Conservation (phyloP, 1,284 basidiomycete species). For the Ganoderma sp. region DNA sequence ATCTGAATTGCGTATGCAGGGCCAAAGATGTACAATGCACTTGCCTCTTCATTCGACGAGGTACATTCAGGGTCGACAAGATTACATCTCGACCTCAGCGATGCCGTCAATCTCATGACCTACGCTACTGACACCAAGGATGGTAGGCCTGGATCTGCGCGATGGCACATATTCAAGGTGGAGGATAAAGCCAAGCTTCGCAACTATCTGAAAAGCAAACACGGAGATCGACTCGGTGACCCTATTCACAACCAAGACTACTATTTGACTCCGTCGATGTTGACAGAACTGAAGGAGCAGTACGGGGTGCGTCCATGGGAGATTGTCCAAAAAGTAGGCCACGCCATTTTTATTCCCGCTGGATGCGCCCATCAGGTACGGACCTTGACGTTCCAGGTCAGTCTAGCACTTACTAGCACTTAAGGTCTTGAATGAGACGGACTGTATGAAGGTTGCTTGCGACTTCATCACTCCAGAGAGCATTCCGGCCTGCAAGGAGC, state of each 20-base stretch:
- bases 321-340: neutral
- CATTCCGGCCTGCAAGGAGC: neutral
- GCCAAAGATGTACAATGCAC: neutral
- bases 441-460: neutral
- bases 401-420: too few relatives aligned
- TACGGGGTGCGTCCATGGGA: neutral
- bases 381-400: too few relatives aligned
- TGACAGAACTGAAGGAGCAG: neutral
- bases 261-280: neutral
- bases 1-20: too few relatives aligned
- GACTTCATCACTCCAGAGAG: neutral
- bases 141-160: neutral
- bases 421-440: neutral
- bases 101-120: neutral
- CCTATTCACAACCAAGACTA: neutral
- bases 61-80: neutral
- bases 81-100: neutral
- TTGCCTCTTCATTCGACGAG: neutral
- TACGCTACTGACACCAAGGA: neutral
- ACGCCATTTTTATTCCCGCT: too few relatives aligned
- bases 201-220: neutral
- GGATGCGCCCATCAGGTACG: neutral
- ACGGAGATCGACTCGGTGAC: neutral
- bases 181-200: neutral
- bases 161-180: neutral